Conservation (phyloP, 768 basidiomycete species). For the Lactarius evosmus region DNA sequence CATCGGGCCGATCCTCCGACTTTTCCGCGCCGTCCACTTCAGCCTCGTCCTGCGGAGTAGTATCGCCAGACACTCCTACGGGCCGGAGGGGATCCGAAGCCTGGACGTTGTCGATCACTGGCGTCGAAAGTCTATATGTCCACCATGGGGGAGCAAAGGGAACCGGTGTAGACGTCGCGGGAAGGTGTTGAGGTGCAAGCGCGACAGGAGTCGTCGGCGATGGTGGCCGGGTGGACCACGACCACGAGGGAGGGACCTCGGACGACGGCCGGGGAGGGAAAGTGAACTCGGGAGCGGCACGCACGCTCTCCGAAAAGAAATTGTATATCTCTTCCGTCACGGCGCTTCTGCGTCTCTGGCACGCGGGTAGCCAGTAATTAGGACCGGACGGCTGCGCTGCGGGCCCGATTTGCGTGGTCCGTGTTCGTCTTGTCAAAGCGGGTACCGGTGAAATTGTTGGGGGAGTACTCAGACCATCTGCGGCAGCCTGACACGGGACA, state of each 20-base stretch:
- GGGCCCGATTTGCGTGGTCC: slow-evolving; percentile 23
- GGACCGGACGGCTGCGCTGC: slow-evolving; percentile 31
- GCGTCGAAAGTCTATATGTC: slow-evolving; percentile 7
- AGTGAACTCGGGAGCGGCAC: slow-evolving; percentile 20
- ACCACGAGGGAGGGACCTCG: slow-evolving; percentile 1
- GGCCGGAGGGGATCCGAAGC: neutral
- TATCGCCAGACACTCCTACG: slow-evolving; percentile 1
- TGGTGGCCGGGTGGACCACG: neutral
- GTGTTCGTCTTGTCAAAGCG: slow-evolving; percentile 36
- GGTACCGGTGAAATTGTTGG: slow-evolving; percentile 41
- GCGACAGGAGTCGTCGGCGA: neutral
- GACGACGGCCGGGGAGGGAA: slow-evolving; percentile 4
- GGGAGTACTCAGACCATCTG: slow-evolving; percentile 44
- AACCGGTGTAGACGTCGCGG: slow-evolving; percentile 1
- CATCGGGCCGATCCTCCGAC: slow-evolving; percentile 12
- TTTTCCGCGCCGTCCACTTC: slow-evolving; percentile 26
- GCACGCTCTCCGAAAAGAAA: slow-evolving; percentile 23
- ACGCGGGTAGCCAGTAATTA: slow-evolving; percentile 32
- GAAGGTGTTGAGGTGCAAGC: neutral
- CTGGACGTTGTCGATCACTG: slow-evolving; percentile 5
- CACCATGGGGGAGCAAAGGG: slow-evolving; percentile 10
- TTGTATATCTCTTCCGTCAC: slow-evolving; percentile 13
- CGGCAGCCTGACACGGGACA: slow-evolving; percentile 56
- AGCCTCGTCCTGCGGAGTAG: neutral
- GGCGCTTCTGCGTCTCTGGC: slow-evolving; percentile 12